Base-by-base conservation (phyloP, 352 stramenopile species). In the Phytophthora macrochlamydospora region DNA sequence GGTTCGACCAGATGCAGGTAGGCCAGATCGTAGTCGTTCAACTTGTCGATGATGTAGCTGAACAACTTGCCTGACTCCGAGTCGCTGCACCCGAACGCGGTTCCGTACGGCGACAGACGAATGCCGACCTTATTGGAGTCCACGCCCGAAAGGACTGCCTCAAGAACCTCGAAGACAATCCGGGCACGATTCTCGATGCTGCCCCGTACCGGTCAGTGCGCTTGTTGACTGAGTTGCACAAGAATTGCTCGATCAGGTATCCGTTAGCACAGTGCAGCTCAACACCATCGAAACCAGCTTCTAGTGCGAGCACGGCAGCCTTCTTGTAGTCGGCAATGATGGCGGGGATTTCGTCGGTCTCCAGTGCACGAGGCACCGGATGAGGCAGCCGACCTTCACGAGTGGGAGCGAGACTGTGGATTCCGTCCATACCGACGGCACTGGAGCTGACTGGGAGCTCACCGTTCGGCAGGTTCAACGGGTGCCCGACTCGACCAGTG, bases 231-330 rank as follows among this genome's bases (percentile, higher is more conserved):
- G 45, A 69, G 44, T 75, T 66, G 57, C 90, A 81, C 14, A 97
- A 67, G 65, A 96, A 95, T 59, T 95, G 75, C 65, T 97, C 89
- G 46, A 98, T 65, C 31, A 98, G 65, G 62, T 97, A 98, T 8
- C 91, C 91, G 65, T 98, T 95, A 7, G 88, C 91, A 14, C 18
- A 58, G 70, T 97, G 92, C 11, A 98, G 51, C 60, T 97, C 89
- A 11, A 98, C 76, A 29, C 91, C 90, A 54, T 98, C 92, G 67
- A 97, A 97, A 28, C 92, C 92, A n/a, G 90, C 90, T 11, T 83
- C 65, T 24, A 89, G 75, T 4, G 80, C 75, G 8, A 77, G 76
- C 18, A 61, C 46, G 0, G 89, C 89, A 1, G 68, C 83, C 18
- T 73, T 50, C 18, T 71, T 66, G 70, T 85, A 97, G 52, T 92